These are phyloP conservation scores for Populus hybrid DNA, from an alignment of 441 rosid genomes.

Conservation along the genomic window DNA sequence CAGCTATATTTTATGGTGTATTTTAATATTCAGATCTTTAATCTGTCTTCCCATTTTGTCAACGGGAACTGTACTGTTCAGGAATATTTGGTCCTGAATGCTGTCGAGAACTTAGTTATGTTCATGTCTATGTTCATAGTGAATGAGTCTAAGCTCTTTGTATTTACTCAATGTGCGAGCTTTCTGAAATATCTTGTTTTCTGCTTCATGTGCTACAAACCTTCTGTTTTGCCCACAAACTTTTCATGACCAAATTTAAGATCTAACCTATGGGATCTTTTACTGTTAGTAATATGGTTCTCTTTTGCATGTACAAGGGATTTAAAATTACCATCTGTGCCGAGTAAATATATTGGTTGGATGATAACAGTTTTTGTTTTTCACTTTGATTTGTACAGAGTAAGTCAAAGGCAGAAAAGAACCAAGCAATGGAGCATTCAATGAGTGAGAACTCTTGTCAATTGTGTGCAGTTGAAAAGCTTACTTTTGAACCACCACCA, in stretches of 20 bases:
- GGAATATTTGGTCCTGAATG: not conserved
- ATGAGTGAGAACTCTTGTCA: constrained; percentile 99
- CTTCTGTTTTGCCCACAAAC: not conserved
- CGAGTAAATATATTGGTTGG: not conserved
- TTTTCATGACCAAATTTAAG: not conserved
- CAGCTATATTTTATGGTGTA: not conserved
- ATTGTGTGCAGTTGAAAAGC: constrained; percentile 99
- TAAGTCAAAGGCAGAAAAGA: constrained; percentile 95
- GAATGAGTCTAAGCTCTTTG: not conserved
- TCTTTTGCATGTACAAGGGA: not conserved
- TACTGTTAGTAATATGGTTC: not conserved
- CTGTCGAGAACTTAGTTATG: not conserved
- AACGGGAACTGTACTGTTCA: not conserved
- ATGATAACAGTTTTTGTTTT: not conserved
- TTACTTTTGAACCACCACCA: constrained; percentile 99
- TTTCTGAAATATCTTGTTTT: not conserved
- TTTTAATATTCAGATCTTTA: not conserved
- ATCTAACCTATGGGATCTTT: not conserved
- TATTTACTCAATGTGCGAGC: not conserved
- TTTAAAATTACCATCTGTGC: not conserved
- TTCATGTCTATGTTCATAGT: not conserved
- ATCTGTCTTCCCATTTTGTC: not conserved
- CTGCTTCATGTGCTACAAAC: not conserved
- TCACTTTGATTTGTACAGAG: constrained; percentile 51
- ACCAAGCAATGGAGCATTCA: constrained; percentile 97